phyloP scores from a whole-genome alignment of 257 asterid genomes.

The Plectranthus barbatus region DNA sequence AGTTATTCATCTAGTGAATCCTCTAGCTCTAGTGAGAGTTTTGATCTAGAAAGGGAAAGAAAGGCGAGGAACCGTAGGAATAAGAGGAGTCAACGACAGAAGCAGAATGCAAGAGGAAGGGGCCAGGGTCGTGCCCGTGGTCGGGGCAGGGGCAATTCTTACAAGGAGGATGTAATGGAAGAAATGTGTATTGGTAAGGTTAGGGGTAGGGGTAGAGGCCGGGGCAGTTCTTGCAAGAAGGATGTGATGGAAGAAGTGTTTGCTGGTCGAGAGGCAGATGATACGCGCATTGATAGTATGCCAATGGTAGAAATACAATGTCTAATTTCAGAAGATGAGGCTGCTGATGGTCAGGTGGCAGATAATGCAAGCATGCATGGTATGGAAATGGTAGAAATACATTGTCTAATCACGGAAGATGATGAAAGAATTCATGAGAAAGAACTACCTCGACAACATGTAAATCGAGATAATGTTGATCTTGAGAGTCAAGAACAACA shows the following conservation, averaged over 20 bases:
- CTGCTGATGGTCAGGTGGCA: not conserved
- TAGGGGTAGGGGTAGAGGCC: not conserved
- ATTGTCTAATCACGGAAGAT: not conserved
- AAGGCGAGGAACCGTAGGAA: not conserved
- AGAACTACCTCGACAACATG: not conserved
- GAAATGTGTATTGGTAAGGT: not conserved
- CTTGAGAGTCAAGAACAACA: constrained; percentile 5
- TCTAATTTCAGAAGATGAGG: not conserved
- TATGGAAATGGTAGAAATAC: not conserved
- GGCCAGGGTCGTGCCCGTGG: not conserved
- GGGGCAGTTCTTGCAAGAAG: not conserved
- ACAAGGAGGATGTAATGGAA: not conserved
- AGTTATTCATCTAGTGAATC: constrained; percentile 18
- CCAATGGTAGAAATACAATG: not conserved
- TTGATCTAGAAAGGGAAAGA: not conserved
- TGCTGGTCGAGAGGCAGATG: not conserved
- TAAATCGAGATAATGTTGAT: not conserved
- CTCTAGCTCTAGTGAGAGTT: constrained; percentile 19
- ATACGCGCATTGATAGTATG: too few species aligned
- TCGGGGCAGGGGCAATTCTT: not conserved
- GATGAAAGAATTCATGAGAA: not conserved
- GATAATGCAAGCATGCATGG: not conserved
- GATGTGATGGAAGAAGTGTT: not conserved
- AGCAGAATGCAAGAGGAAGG: constrained; percentile 7
- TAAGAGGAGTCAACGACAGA: not conserved